Evolutionary conservation across 768 basidiomycete genomes (phyloP), one percentile per base, ranked within the genome.

Genomic region (Macrolepiota dolichaula): DNA sequence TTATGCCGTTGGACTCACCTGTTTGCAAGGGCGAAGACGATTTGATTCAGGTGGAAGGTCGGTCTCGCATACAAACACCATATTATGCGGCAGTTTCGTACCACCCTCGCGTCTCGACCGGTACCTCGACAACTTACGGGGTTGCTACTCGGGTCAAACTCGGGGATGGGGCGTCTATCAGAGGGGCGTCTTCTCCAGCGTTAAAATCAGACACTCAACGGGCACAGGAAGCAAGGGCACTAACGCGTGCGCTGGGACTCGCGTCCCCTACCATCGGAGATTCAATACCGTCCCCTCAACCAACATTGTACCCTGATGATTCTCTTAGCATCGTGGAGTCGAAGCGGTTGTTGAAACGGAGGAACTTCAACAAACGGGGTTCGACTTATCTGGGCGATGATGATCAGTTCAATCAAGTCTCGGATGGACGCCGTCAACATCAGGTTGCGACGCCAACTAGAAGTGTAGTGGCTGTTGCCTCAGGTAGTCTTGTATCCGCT

Each of bases 251-350:
- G 13, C 65, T 78, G n/a, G 77, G 75, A 29, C 66, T 79, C 22
- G 67, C 71, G 25, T 74, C 78, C n/a, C 76, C 76, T n/a, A 67
- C 67, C 46, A 68, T 73, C 19, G 70, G 72, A 17, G 75, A 76
- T 63, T 64, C 75, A 2, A 66, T 70, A 22, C 72, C 78, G 50
- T 78, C 82, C 15, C 87, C 87, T 10, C 84, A 83, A 64, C 83
- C 83, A 12, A 87, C 86, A 7, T 66, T 89, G 59, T 88, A 85
- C 67, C 88, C 88, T 3, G 89, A 91, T 60, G 89, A 90, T 70
- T 89, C 87, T 7, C 74, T 88, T 72, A 88, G 86, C 62, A 76
- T 87, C 42, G 77, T 81, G 4, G 82, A 80, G 19, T 56, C 64
- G 13, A 59, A 57, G 49, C 56, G 54, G 9, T 37, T 37, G 51